Evolutionary conservation across 2,329 filamentous ascomycete genomes (phyloP).

Genomic region (Tolypocladium nubicola): DNA sequence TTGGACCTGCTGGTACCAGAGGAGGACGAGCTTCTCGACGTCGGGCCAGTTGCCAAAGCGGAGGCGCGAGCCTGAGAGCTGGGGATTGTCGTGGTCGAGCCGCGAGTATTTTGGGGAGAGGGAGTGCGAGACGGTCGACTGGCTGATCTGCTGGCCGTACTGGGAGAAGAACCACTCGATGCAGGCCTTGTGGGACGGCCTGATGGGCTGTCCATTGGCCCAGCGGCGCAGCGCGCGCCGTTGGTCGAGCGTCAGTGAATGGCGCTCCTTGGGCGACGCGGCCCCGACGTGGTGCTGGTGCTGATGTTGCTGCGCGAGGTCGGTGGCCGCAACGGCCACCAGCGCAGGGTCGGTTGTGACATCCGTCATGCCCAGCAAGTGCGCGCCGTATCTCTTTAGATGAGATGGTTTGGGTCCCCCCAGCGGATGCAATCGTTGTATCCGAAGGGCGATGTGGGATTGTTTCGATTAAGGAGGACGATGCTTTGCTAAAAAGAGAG

Average conservation of each 20-base stretch:
- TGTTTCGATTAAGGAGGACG: conserved; percentile 25
- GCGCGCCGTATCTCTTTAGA: conserved; percentile 12
- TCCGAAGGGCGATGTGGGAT: conserved; percentile 23
- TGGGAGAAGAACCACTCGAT: conserved; percentile 52
- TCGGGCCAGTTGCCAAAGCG: conserved; percentile 56
- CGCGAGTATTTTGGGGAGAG: conserved; percentile 52
- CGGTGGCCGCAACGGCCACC: conserved; percentile 19
- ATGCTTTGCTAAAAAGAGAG: conserved; percentile 15
- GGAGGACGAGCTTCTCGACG: conserved; percentile 46
- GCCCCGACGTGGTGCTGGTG: conserved; percentile 3
- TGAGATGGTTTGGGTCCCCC: conserved; percentile 17
- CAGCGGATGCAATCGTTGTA: conserved; percentile 26
- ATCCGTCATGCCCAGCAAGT: conserved; percentile 22
- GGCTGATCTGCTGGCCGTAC: conserved; percentile 50
- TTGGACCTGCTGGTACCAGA: conserved; percentile 43
- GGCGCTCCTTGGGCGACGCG: conserved; percentile 33
- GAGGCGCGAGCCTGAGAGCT: conserved; percentile 50
- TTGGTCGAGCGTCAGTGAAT: conserved; percentile 52
- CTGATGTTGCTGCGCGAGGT: conserved; percentile 11
- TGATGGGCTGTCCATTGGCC: conserved; percentile 44
- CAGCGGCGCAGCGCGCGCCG: conserved; percentile 49
- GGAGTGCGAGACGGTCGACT: conserved; percentile 53
- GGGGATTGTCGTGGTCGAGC: conserved; percentile 47
- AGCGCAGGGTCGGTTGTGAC: conserved; percentile 27
- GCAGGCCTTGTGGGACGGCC: conserved; percentile 50